Evolutionary conservation across 768 basidiomycete genomes (phyloP), one percentile per base, ranked within the genome.

Genomic region (Strobilomyces echinocephalus): DNA sequence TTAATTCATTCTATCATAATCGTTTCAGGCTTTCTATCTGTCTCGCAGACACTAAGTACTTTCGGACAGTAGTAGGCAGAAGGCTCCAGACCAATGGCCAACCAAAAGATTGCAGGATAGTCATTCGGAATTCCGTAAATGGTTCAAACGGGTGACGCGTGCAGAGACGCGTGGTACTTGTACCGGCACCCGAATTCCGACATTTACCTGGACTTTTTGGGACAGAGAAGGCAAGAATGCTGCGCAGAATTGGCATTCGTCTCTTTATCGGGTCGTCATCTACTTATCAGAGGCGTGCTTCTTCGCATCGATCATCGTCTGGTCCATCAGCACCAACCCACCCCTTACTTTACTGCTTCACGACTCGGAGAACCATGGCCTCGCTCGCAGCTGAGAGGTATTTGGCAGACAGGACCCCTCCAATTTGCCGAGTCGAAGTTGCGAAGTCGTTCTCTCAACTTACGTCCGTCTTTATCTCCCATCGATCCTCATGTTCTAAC

Each of bases 401-500:
- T 69, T 71, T 88, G 40, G 86, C 90, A 34, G 91, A 94, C 72
- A 75, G 74, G n/a, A 68, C 75, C 12, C 79, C 88, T n/a, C 91
- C 91, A 15, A 71, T 90, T 50, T 91, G 89, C 67, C 76, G 81
- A 51, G 74, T 94, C 49, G 78, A 86, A 44, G 79, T 90, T 36
- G 78, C 74, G 38, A 79, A 82, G 50, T 79, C 86, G 1, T 93
- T 92, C 63, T 70, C 70, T n/a, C 85, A 79, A 55, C 72, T 90
- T 46, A 86, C 79, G 87, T 86, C 47, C 33, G 63, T 60, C 35
- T 3, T 34, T 18, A 10, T 49, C 58, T 16, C 54, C 26, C 34
- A 48, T 41, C 7, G 44, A 12, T 8, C 2, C 26, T 8, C 11
- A 12, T 38, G 14, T 46, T 36, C 54, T 58, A 40, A 50, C 51